A percentile compares a stretch with the other conserved stretches of the same genome.
These are phyloP conservation scores for Colletotrichum kahawae DNA, from an alignment of 2,329 filamentous ascomycete species.

Conservation along the genomic window DNA sequence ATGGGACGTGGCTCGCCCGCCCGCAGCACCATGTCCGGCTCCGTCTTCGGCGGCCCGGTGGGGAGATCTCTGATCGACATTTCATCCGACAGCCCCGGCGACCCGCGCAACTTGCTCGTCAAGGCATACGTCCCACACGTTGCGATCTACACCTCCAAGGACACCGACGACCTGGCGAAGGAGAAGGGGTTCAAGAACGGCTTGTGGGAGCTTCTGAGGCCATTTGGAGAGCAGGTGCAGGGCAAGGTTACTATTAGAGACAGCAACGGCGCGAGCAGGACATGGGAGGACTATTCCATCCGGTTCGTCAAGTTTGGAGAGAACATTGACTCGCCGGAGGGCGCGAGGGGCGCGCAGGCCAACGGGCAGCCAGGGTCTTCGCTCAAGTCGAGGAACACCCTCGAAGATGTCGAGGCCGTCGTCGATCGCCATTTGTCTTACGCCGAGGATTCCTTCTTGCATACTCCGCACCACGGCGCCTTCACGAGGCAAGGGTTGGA, in stretches of 20 bases:
- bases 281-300: conserved; percentile 89
- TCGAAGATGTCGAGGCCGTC: conserved; percentile 78
- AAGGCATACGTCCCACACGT: conserved; percentile 90
- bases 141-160: conserved; percentile 82
- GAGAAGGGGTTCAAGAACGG: conserved; percentile 87
- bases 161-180: conserved; percentile 79
- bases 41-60: conserved; percentile 57
- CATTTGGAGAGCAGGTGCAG: conserved; percentile 86
- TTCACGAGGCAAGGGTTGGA: conserved; percentile 48
- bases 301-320: conserved; percentile 79
- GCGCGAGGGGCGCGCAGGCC: conserved; percentile 32
- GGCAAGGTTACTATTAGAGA: conserved; percentile 92
- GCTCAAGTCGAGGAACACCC: conserved; percentile 26
- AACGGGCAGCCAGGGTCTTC: conserved; percentile 31
- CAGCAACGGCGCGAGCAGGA: conserved; percentile 81
- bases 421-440: conserved; percentile 80
- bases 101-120: conserved; percentile 72
- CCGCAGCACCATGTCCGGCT: conserved; percentile 57
- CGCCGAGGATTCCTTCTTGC: conserved; percentile 66
- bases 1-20: conserved; percentile 64
- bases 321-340: conserved; percentile 56
- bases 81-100: conserved; percentile 51
- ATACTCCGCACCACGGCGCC: conserved; percentile 38
- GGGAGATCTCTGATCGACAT: conserved; percentile 50
- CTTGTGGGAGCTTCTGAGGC: conserved; percentile 83